Evolutionary conservation across 1,284 basidiomycete species (phyloP).

Genomic region (Cryptococcus sp.): DNA sequence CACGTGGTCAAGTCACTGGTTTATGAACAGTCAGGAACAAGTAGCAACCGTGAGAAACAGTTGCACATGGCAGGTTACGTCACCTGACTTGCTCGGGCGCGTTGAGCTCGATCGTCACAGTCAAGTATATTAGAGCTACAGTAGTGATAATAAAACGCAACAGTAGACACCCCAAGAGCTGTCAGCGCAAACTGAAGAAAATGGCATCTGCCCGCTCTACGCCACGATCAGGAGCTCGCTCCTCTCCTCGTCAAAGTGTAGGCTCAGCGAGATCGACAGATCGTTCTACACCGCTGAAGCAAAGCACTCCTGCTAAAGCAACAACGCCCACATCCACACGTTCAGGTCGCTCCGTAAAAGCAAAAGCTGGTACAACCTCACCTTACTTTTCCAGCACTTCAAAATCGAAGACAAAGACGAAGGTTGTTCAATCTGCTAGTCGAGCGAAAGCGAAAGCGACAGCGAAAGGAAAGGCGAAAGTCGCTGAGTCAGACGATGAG

Average conservation of each 20-base stretch:
- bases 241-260: conserved; percentile 6
- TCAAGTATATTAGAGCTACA: too few relatives aligned
- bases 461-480: conserved; percentile 6
- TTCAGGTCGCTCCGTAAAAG: conserved; percentile 11
- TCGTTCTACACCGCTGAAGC: conserved; percentile 6
- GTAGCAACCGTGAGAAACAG: too few relatives aligned
- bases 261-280: conserved; percentile 12
- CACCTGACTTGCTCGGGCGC: too few relatives aligned
- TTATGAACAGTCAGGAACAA: too few relatives aligned
- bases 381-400: conserved; percentile 15
- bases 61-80: too few relatives aligned
- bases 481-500: conserved; percentile 12
- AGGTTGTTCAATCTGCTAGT: background rate
- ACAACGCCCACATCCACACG: conserved; percentile 10
- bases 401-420: background rate
- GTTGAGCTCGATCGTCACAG: too few relatives aligned
- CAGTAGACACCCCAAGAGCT: too few relatives aligned
- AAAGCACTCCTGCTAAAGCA: conserved; percentile 1
- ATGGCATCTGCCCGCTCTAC: background rate
- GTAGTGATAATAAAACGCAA: too few relatives aligned
- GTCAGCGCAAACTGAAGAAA: too few relatives aligned
- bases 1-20: too few relatives aligned
- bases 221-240: background rate
- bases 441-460: background rate
- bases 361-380: conserved; percentile 10